Percentiles rank a stretch among this genome's conserved stretches.
Conservation (phyloP, 352 stramenopile species). For the Pythium aphanidermatum region DNA sequence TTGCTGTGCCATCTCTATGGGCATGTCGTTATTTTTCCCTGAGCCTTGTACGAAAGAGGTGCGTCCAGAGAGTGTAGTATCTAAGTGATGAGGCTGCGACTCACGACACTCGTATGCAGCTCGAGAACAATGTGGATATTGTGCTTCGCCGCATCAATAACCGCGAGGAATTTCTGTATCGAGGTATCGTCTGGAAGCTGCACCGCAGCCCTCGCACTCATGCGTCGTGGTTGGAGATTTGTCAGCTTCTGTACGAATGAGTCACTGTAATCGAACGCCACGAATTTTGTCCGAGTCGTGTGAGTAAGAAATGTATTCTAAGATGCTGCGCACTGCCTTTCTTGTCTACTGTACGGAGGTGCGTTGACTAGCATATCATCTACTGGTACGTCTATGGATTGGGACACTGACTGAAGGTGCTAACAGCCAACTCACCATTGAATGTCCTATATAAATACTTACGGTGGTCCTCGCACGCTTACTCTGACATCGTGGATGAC, state of each 20-base stretch:
- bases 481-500: background rate
- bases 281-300: constrained; percentile 1
- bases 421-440: too few relatives aligned
- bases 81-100: too few relatives aligned
- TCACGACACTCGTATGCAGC: constrained; percentile 20
- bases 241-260: constrained; percentile 57
- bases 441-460: constrained; percentile 32
- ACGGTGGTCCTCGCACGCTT: constrained; percentile 17
- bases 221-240: constrained; percentile 71
- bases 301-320: background rate
- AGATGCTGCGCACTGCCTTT: background rate
- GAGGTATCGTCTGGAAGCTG: constrained; percentile 55
- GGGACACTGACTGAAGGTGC: too few relatives aligned
- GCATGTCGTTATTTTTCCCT: constrained; percentile 47
- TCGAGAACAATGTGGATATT: constrained; percentile 54
- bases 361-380: too few relatives aligned
- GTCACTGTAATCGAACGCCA: too few relatives aligned
- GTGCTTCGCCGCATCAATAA: constrained; percentile 62
- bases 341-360: constrained; percentile 1
- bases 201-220: constrained; percentile 35
- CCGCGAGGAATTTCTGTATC: constrained; percentile 62
- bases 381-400: too few relatives aligned
- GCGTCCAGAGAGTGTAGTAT: background rate
- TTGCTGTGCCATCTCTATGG: constrained; percentile 55
- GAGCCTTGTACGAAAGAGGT: constrained; percentile 71